phyloP scores from a whole-genome alignment of 1,284 basidiomycete species.

The Puccinia coronata region DNA sequence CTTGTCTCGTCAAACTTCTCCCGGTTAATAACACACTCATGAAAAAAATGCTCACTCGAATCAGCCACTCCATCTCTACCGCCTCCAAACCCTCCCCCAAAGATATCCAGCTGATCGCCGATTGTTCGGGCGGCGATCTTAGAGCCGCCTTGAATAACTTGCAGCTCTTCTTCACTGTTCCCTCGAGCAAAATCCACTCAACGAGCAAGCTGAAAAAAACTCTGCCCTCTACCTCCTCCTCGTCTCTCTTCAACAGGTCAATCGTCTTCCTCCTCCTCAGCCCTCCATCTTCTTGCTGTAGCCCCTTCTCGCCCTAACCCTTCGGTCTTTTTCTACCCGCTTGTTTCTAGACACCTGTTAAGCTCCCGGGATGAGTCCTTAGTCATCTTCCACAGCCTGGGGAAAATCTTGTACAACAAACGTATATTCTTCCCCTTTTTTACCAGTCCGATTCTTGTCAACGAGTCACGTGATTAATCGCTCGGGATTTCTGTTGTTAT shows the following conservation, averaged over 20 bases:
- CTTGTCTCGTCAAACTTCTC: slow-evolving; percentile 16
- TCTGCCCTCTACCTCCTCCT: not conserved
- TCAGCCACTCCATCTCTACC: not conserved
- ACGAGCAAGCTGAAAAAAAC: slow-evolving; percentile 54
- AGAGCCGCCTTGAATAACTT: slow-evolving; percentile 87
- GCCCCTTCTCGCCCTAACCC: slow-evolving; percentile 47
- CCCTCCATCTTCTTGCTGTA: not conserved
- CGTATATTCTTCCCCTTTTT: slow-evolving; percentile 61
- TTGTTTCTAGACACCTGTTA: slow-evolving; percentile 66
- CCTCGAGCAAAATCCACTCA: slow-evolving; percentile 52
- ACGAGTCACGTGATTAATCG: not conserved
- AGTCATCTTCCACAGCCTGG: slow-evolving; percentile 86
- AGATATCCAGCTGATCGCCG: slow-evolving; percentile 72
- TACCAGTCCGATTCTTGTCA: not conserved
- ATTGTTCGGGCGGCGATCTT: slow-evolving; percentile 83
- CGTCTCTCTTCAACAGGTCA: slow-evolving; percentile 28
- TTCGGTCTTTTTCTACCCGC: slow-evolving; percentile 52
- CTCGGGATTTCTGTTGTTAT: not conserved
- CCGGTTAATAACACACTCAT: slow-evolving; percentile 46
- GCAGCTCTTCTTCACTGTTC: slow-evolving; percentile 65
- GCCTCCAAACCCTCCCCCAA: slow-evolving; percentile 56
- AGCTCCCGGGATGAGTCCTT: slow-evolving; percentile 81
- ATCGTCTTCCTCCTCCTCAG: not conserved
- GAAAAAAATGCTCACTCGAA: slow-evolving; percentile 43
- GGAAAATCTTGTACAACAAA: slow-evolving; percentile 93